Percentiles rank a stretch among this genome's conserved stretches.
phyloP scores from a whole-genome alignment of 352 stramenopile species.

The Pythium utonaiense region DNA sequence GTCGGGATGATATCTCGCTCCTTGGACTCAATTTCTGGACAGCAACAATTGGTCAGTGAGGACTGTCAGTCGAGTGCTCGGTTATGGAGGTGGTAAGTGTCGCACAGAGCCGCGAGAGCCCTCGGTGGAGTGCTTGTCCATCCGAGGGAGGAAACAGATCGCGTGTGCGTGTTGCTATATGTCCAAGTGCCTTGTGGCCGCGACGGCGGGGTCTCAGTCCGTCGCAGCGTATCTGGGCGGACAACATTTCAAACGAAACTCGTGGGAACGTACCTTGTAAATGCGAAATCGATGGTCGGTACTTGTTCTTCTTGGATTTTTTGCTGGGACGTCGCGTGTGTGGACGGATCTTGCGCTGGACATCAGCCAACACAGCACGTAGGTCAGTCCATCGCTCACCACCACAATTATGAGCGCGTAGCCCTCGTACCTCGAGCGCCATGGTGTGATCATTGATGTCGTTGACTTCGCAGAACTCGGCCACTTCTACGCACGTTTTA shows the following conservation, averaged over 20 bases:
- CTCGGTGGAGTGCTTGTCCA: conserved; percentile 23
- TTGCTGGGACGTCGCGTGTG: conserved; percentile 31
- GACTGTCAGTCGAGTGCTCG: too few relatives aligned
- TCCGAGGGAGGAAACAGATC: conserved; percentile 16
- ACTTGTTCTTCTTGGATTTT: conserved; percentile 47
- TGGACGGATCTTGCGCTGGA: conserved; percentile 27
- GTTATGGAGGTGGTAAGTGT: conserved; percentile 6
- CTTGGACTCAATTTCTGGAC: conserved; percentile 18
- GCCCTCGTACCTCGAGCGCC: conserved; percentile 34
- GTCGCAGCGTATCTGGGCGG: conserved; percentile 56
- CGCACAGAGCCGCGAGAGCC: conserved; percentile 21
- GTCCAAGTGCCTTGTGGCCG: conserved; percentile 38
- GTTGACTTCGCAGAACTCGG: conserved; percentile 65
- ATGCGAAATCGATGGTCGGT: conserved; percentile 59
- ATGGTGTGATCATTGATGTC: conserved; percentile 62
- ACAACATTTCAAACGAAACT: conserved; percentile 27
- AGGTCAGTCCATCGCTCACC: background rate
- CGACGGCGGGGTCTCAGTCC: conserved; percentile 30
- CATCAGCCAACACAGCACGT: background rate
- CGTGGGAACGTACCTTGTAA: conserved; percentile 51
- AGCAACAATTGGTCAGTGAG: too few relatives aligned
- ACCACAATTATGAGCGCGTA: background rate
- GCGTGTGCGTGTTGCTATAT: conserved; percentile 11
- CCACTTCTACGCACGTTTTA: conserved; percentile 70
- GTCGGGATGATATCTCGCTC: conserved; percentile 16